Evolutionary conservation across 2,329 filamentous ascomycete species (phyloP).

Genomic region (Arthrocladium fulminans): DNA sequence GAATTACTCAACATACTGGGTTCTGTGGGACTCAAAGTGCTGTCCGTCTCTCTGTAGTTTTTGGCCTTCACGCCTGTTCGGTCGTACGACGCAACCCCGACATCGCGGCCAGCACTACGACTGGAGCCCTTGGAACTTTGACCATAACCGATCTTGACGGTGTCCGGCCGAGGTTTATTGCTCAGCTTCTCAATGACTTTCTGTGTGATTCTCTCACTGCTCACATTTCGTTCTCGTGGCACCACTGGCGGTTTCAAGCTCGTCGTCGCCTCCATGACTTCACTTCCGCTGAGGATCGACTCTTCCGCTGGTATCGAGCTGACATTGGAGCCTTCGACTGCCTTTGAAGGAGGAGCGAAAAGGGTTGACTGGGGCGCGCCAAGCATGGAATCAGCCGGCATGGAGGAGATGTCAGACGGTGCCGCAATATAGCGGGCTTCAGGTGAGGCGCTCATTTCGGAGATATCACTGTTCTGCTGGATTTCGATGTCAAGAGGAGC

Average conservation of each 20-base stretch:
- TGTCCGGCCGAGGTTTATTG: slow-evolving; percentile 37
- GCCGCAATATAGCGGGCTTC: slow-evolving; percentile 54
- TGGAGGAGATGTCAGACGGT: slow-evolving; percentile 77
- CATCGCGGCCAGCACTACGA: slow-evolving; percentile 36
- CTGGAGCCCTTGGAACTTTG: slow-evolving; percentile 38
- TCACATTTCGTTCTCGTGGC: slow-evolving; percentile 54
- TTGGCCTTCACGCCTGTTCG: slow-evolving; percentile 42
- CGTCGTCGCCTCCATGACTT: slow-evolving; percentile 31
- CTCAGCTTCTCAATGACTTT: slow-evolving; percentile 60
- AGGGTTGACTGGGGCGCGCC: slow-evolving; percentile 43
- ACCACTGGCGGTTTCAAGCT: slow-evolving; percentile 52
- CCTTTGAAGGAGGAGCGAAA: slow-evolving; percentile 30
- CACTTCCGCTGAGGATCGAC: slow-evolving; percentile 12
- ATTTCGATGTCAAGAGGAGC: slow-evolving; percentile 86
- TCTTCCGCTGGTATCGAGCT: slow-evolving; percentile 6
- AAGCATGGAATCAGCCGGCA: slow-evolving; percentile 63
- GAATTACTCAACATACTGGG: slow-evolving; percentile 53
- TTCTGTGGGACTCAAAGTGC: slow-evolving; percentile 45
- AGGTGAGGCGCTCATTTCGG: slow-evolving; percentile 51
- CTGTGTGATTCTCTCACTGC: slow-evolving; percentile 58
- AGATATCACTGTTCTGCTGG: slow-evolving; percentile 58
- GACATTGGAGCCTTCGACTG: slow-evolving; percentile 2
- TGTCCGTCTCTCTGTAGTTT: slow-evolving; percentile 43
- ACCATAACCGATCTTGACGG: slow-evolving; percentile 33
- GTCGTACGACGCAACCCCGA: slow-evolving; percentile 30